Percentiles rank a stretch among this genome's conserved stretches.
Evolutionary conservation across 139 green algal genomes (phyloP).

Genomic region (Chlamydomonas asymmetrica): DNA sequence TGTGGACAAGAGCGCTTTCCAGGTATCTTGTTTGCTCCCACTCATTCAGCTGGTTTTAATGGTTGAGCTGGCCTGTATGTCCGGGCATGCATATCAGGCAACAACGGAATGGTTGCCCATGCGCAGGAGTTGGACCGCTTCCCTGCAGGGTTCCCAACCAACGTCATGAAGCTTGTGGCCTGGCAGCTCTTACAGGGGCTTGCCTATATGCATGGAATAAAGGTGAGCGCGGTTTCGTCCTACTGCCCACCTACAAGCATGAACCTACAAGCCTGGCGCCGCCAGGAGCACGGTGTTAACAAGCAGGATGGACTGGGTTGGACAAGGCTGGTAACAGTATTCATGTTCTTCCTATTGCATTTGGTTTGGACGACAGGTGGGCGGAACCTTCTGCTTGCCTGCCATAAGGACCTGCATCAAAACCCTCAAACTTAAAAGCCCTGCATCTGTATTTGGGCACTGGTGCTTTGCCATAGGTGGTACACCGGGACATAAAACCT

Average conservation of each 20-base stretch:
- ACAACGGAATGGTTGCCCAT: neutral
- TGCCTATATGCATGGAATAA: slow-evolving; percentile 10
- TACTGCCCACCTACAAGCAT: too few relatives aligned
- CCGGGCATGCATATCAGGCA: neutral
- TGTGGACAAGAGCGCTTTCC: neutral
- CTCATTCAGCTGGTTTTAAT: neutral
- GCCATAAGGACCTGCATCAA: neutral
- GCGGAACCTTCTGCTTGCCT: neutral
- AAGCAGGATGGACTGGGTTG: neutral
- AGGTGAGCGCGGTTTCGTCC: neutral
- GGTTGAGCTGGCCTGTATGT: neutral
- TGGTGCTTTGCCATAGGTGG: neutral
- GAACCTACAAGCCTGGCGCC: too few relatives aligned
- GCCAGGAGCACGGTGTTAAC: neutral
- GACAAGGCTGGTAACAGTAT: too few relatives aligned
- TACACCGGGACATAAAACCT: slow-evolving; percentile 82
- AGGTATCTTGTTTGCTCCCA: neutral
- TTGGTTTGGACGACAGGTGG: too few relatives aligned
- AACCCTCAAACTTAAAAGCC: neutral
- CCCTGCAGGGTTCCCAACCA: neutral
- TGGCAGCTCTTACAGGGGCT: slow-evolving; percentile 23
- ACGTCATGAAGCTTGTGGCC: slow-evolving; percentile 7
- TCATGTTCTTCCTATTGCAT: too few relatives aligned
- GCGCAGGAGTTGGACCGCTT: slow-evolving; percentile 3
- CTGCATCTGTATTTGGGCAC: too few relatives aligned